Evolutionary conservation across 2,329 filamentous ascomycete genomes (phyloP).

Genomic region (Xylaria arbuscula): DNA sequence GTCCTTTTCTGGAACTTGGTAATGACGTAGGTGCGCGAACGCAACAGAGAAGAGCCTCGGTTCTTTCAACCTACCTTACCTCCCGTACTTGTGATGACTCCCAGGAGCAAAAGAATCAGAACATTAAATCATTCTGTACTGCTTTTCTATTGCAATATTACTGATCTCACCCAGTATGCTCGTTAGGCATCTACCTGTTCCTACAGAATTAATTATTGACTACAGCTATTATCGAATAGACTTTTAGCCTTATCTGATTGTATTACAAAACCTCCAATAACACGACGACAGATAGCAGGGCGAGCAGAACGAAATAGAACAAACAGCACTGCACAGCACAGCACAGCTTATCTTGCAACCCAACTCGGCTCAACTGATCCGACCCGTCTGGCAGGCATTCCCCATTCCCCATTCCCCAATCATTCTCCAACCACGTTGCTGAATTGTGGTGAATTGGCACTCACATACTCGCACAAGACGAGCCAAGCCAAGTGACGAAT

Average conservation of each 20-base stretch:
- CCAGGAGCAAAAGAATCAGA: too few species aligned
- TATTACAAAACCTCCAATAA: conserved; percentile 30
- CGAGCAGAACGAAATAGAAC: background rate
- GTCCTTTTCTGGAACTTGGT: too few species aligned
- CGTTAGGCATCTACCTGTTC: too few species aligned
- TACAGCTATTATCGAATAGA: too few species aligned
- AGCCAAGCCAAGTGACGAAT: conserved; percentile 5
- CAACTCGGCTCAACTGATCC: conserved; percentile 1
- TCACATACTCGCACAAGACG: background rate
- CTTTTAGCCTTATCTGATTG: too few species aligned
- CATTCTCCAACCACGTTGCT: conserved; percentile 31
- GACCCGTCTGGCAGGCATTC: too few species aligned
- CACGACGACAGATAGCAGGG: conserved; percentile 36
- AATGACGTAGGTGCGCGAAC: too few species aligned
- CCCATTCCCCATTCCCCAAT: background rate
- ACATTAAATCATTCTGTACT: background rate
- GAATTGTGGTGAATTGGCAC: conserved; percentile 22
- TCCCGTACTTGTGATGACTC: too few species aligned
- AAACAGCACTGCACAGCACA: conserved; percentile 15
- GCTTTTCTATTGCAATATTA: background rate
- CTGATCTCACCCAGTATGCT: too few species aligned
- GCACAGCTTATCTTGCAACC: conserved; percentile 17
- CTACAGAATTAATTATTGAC: too few species aligned
- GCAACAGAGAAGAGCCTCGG: too few species aligned
- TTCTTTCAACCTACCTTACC: too few species aligned